Evolutionary conservation across 2,329 filamentous ascomycete species (phyloP), one percentile per base, ranked within the genome.

Genomic region (Metarhizium sp.): DNA sequence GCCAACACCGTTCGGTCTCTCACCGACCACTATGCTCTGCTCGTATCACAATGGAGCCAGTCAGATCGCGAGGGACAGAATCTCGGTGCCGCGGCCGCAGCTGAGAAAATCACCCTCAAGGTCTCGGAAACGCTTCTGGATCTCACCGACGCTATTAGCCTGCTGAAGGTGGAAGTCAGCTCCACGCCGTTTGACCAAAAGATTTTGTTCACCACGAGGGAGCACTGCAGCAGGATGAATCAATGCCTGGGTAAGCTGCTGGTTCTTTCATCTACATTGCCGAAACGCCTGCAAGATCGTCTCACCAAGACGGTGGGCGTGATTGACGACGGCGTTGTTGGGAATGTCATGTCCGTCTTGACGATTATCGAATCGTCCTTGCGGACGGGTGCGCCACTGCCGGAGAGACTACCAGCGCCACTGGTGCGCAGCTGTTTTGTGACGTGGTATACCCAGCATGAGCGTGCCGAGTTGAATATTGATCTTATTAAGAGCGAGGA

Each of bases 301-400:
- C 66, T 80, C 0, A 64, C 68, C 0, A 65, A 59, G 0, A 62
- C 66, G 0, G 66, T 67, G 0, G 76, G 76, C 1, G 62, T 78
- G 1, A 60, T 73, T 0, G 72, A 76, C 34, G 71, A 77, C 16
- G 64, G 66, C 1, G 66, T 66, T n/a, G 73, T 80, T 10, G 75
- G 73, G 3, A 76, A 78, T 32, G 59, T 77, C 52, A 80, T 79
- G 77, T 74, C 75, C 1, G 75, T 79, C 2, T 60, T 80, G 1
- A 67, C 65, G 1, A 69, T 79, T 3, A 62, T 77, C 6, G 75
- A 78, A 51, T 75, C 78, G 51, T 65, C 75, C 2, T 61, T 80
- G 14, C 70, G 73, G 20, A 78, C 75, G 0, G 77, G 75, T 0
- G 70, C 72, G n/a, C 69, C 78, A 0, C 60, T 78, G 0, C 77